phyloP scores from a whole-genome alignment of 306 rosid genomes.

The Oemleria cerasiformis region DNA sequence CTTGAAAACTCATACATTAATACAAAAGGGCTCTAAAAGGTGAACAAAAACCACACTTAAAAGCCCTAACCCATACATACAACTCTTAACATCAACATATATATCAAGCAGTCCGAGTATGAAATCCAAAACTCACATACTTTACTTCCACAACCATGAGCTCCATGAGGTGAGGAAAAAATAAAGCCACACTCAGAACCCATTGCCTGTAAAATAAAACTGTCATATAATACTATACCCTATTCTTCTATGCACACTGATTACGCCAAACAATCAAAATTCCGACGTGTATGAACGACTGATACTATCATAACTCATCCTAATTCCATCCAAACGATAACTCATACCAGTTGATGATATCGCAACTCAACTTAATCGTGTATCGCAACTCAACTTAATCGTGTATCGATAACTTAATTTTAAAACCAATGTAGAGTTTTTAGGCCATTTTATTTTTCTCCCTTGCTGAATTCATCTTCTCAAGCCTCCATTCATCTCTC shows the following conservation, averaged over 20 bases:
- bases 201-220: neutral
- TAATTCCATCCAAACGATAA: too few relatives aligned
- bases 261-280: constrained; percentile 17
- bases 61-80: neutral
- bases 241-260: neutral
- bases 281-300: neutral
- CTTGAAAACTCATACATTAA: neutral
- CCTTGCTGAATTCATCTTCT: constrained; percentile 45
- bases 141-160: neutral
- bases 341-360: too few relatives aligned
- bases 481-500: constrained; percentile 40
- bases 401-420: too few relatives aligned
- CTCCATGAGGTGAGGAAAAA: constrained; percentile 14
- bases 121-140: constrained; percentile 11
- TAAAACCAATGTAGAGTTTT: neutral
- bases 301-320: too few relatives aligned
- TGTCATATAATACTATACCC: neutral
- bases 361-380: too few relatives aligned
- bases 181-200: constrained; percentile 11
- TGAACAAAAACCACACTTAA: neutral
- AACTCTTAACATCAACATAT: neutral
- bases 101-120: neutral
- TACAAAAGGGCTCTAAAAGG: constrained; percentile 3
- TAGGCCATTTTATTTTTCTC: constrained; percentile 30
- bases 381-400: too few relatives aligned